Conservation (phyloP, 345 rosid genomes). For the Salix suchowensis region DNA sequence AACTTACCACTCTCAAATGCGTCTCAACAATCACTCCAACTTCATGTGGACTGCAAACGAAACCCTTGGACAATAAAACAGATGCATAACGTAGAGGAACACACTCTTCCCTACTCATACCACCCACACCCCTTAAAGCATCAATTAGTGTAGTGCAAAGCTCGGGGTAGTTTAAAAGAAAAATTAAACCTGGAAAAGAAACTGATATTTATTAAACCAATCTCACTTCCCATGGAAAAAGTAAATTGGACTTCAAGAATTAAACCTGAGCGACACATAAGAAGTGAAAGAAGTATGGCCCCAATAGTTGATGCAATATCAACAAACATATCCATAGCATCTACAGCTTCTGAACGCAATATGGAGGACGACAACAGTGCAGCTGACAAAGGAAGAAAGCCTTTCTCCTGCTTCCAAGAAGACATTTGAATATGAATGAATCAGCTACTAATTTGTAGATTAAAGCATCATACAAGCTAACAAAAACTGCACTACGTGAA, state of each 20-base stretch:
- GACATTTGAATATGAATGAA: conserved; percentile 22
- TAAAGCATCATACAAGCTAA: neutral
- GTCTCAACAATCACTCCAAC: conserved; percentile 82
- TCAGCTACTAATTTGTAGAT: neutral
- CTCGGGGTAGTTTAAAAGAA: conserved; percentile 73
- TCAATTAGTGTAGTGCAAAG: conserved; percentile 63
- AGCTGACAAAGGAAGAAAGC: conserved; percentile 93
- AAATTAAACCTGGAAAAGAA: conserved; percentile 68
- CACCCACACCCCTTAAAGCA: conserved; percentile 57
- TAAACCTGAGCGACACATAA: conserved; percentile 75
- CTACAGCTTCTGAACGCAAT: conserved; percentile 59
- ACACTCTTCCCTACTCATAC: conserved; percentile 68
- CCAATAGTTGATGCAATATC: conserved; percentile 71
- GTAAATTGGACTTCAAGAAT: conserved; percentile 8
- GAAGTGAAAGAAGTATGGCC: conserved; percentile 70
- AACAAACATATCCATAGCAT: conserved; percentile 38
- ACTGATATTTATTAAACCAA: conserved; percentile 11
- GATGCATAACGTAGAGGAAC: conserved; percentile 88
- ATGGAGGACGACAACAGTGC: conserved; percentile 73
- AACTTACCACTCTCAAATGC: conserved; percentile 92
- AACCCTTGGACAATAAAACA: conserved; percentile 74
- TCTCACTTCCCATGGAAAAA: neutral
- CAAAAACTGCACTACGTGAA: neutral
- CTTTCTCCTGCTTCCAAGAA: conserved; percentile 71
- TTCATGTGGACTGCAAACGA: conserved; percentile 74